phyloP scores from a whole-genome alignment of 1,139 yeast genomes.

The Magnusiomyces fungicola region DNA sequence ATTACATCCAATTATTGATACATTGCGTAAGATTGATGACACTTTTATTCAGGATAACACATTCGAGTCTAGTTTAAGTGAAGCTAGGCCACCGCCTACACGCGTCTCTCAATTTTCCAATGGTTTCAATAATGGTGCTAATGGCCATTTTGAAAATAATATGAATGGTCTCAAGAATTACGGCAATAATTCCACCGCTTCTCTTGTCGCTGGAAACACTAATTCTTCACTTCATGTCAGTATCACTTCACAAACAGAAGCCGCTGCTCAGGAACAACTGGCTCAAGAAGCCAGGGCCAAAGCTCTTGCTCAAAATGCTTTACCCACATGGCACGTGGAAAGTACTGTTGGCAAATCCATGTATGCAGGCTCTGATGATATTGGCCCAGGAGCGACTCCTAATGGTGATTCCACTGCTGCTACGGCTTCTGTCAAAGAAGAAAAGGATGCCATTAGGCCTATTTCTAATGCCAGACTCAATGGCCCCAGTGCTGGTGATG shows the following conservation, averaged over 20 bases:
- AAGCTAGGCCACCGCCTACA: slow-evolving; percentile 56
- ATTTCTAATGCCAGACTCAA: neutral
- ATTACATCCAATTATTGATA: slow-evolving; percentile 79
- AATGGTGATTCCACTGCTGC: neutral
- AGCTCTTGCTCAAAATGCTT: slow-evolving; percentile 74
- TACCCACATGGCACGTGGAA: slow-evolving; percentile 93
- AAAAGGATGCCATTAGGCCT: neutral
- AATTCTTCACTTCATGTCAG: slow-evolving; percentile 77
- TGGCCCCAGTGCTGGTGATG: neutral
- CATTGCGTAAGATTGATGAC: slow-evolving; percentile 80
- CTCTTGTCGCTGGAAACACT: slow-evolving; percentile 21
- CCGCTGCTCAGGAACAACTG: slow-evolving; percentile 44
- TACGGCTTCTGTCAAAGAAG: neutral
- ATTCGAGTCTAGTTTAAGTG: slow-evolving; percentile 71
- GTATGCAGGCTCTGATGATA: slow-evolving; percentile 14
- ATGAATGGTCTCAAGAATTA: slow-evolving; percentile 17
- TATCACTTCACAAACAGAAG: slow-evolving; percentile 86
- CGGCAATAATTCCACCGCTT: slow-evolving; percentile 11
- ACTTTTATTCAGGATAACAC: slow-evolving; percentile 78
- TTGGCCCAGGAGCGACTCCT: slow-evolving; percentile 14
- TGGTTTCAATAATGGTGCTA: slow-evolving; percentile 27
- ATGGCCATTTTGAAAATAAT: neutral
- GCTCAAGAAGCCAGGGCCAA: slow-evolving; percentile 59
- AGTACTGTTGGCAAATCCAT: slow-evolving; percentile 68
- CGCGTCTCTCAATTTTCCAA: slow-evolving; percentile 31